Evolutionary conservation across 345 rosid genomes (phyloP), one percentile per base, ranked within the genome.

Genomic region (Moricandia moricandioides): DNA sequence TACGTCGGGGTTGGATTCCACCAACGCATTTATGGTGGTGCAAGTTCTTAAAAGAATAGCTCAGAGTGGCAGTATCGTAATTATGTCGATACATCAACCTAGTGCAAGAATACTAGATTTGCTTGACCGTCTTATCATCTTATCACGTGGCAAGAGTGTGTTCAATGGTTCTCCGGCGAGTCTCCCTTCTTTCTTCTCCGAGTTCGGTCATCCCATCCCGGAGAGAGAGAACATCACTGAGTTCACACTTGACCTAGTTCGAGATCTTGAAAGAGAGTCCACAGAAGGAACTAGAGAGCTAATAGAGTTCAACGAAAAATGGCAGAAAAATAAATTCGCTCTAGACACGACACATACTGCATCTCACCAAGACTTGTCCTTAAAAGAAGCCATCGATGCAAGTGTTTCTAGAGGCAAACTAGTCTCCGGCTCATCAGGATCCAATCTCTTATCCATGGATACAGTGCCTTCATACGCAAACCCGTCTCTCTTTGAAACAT

Each of bases 1-100:
- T 8, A 91, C 97, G 3, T 88, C 96, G 1, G 96, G 96, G 12
- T 85, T 89, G 26, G 96, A 91, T 78, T 91, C 97, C 4, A 83
- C 89, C 3, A 89, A 90, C 37, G 93, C 93, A 43, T 86, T 79
- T 54, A 88, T 89, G 72, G 97, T 91, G 13, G 96, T 86, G 65
- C 92, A 91, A 26, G 86, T 86, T 82, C 87, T 91, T 4, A 89
- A 89, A 76, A 82, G 85, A 21, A 91, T 89, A 1, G 93, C 96
- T 27, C 73, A 56, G 18, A 78, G 88, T 4, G 96, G 91, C 4
- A 88, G 96, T 81, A 83, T 89, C 1, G 90, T 89, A 9, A 79
- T 89, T 51, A 87, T 87, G 94, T 85, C 94, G 6, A 84, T 89
- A 24, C 91, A 87, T 73, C 94, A 89, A 65, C 91, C 94, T 69